Percentiles rank a stretch among this genome's conserved stretches.
phyloP scores from a whole-genome alignment of 306 rosid genomes.

The Acacia confusa region DNA sequence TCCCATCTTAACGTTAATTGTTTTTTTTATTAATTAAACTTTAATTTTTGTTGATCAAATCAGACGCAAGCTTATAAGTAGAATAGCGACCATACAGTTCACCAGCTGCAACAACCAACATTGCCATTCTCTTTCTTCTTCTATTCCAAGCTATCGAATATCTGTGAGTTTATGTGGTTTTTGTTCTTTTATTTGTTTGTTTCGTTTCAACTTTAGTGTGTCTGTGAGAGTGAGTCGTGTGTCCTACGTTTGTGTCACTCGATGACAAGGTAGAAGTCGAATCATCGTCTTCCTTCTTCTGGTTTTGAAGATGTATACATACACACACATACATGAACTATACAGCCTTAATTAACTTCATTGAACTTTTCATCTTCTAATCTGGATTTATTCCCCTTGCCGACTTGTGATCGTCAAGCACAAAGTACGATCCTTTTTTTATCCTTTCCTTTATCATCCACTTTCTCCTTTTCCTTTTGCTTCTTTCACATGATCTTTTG shows the following conservation, averaged over 20 bases:
- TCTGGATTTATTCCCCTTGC: not conserved
- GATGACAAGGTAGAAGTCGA: constrained; percentile 2
- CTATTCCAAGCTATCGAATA: not conserved
- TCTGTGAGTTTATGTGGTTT: not conserved
- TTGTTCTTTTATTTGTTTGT: not conserved
- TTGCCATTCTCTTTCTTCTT: not conserved
- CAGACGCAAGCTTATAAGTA: not conserved
- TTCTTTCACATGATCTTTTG: not conserved
- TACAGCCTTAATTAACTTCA: not conserved
- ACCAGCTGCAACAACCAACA: not conserved
- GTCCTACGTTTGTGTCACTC: constrained; percentile 27
- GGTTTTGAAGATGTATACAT: constrained; percentile 8
- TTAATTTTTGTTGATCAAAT: not conserved
- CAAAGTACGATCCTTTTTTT: constrained; percentile 4
- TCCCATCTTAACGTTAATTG: not conserved
- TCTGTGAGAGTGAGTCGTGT: constrained; percentile 27
- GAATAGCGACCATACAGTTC: not conserved
- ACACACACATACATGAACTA: not conserved
- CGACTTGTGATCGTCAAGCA: constrained; percentile 23
- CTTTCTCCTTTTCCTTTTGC: not conserved
- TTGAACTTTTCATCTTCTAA: constrained; percentile 11
- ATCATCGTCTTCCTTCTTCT: constrained; percentile 21
- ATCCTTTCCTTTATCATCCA: not conserved
- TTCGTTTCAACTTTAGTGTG: not conserved
- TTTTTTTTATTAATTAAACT: not conserved